Evolutionary conservation across 1,284 basidiomycete genomes (phyloP).

Genomic region (Neolentinus lepideus): DNA sequence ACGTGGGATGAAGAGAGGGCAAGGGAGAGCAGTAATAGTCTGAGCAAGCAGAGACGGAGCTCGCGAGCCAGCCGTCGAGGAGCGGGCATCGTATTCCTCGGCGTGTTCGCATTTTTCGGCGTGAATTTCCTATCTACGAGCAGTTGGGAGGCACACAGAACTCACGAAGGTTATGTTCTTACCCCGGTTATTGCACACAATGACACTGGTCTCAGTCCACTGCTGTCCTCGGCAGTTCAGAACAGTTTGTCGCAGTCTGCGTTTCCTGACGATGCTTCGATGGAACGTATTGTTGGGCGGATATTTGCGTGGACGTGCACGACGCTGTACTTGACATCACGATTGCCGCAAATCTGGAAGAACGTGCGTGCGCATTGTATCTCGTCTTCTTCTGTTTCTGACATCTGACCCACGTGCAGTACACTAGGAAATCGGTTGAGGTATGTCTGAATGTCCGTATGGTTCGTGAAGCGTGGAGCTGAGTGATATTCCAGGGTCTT

Average conservation of each 20-base stretch:
- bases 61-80: constrained; percentile 58
- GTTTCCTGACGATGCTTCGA: constrained; percentile 16
- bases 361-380: constrained; percentile 57
- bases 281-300: constrained; percentile 70
- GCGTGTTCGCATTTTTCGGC: constrained; percentile 63
- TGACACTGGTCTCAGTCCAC: not conserved
- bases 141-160: not conserved
- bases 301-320: constrained; percentile 92
- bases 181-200: too few relatives aligned
- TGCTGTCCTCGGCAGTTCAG: not conserved
- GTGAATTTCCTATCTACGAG: constrained; percentile 30
- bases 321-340: constrained; percentile 83
- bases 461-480: not conserved
- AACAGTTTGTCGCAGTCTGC: not conserved
- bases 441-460: constrained; percentile 22
- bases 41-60: constrained; percentile 18
- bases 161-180: not conserved
- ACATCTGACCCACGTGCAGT: constrained; percentile 38
- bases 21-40: constrained; percentile 13
- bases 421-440: constrained; percentile 85
- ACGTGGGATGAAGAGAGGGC: constrained; percentile 8
- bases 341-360: constrained; percentile 95
- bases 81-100: constrained; percentile 67
- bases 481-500: constrained; percentile 52
- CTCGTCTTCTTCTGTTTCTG: not conserved